Base-by-base conservation (phyloP, 2,329 filamentous ascomycete genomes). In the Alternaria incomplexa region DNA sequence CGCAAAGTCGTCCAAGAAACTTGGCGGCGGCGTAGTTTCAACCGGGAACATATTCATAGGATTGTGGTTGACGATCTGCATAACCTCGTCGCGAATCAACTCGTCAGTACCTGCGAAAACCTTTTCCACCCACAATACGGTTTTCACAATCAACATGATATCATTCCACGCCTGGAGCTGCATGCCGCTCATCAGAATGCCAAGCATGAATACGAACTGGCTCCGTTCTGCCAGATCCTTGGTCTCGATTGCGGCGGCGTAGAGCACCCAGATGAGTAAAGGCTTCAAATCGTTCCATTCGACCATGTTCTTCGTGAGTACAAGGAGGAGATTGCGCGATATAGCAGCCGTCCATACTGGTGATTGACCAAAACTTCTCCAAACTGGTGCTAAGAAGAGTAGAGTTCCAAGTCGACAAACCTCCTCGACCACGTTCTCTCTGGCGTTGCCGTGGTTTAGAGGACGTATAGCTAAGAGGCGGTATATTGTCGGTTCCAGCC, bases 121-220 rank as follows among this genome's bases (percentile, higher is more conserved):
- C n/a, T 57, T 61, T 9, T 77, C 74, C 11, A 74, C 69, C 75
- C 76, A 78, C n/a, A 77, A 32, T 6, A 77, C 71, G 17, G 61
- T 55, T 45, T 76, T 75, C 6, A 77, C 65, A 20, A 73, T 51
- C 7, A 60, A n/a, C 63, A 77, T 65, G 12, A 76, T 43, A 9
- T 68, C 68, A 3, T 69, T 59, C 73, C 74, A 76, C 4, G 63
- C 56, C 10, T 62, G 43, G 11, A 74, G 30, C 28, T 71, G 61
- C 65, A 73, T 63, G 20, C 70, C 63, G 4, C 56, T 66, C 67
- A 74, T 73, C 12, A 74, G 40, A 11, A 75, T 65, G 5, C 67
- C 74, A 22, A 77, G 65, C 61, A 74, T 72, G 47, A 73, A 70
- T 4, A 74, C 62, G 13, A 74, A 73, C 15, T 73, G 73, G 26